These are phyloP conservation scores for Trichosporon sp. DNA, from an alignment of 1,284 basidiomycete species.

Conservation along the genomic window DNA sequence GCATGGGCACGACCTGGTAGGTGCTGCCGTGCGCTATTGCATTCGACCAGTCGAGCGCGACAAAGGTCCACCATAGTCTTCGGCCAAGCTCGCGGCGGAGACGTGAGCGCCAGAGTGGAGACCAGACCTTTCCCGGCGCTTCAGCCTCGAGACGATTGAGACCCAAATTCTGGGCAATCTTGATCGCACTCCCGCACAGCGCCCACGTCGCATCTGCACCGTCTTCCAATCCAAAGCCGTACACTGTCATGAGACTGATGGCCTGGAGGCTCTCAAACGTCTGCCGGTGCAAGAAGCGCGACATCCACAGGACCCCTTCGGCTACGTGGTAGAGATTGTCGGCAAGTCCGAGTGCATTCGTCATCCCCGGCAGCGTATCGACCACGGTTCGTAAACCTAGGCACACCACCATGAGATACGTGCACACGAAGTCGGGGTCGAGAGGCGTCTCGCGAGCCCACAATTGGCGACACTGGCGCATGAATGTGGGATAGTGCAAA, in stretches of 20 bases:
- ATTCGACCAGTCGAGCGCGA: slow-evolving; percentile 24
- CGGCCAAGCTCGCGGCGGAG: slow-evolving; percentile 21
- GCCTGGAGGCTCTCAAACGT: slow-evolving; percentile 21
- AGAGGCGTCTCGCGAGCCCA: slow-evolving; percentile 5
- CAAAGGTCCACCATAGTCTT: slow-evolving; percentile 26
- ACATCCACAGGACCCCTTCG: slow-evolving; percentile 20
- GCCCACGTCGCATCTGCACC: slow-evolving; percentile 19
- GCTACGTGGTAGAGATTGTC: slow-evolving; percentile 18
- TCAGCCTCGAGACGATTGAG: slow-evolving; percentile 24
- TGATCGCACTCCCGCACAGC: slow-evolving; percentile 19
- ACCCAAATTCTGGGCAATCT: slow-evolving; percentile 26
- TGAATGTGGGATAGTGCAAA: slow-evolving; percentile 19
- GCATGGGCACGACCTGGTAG: slow-evolving; percentile 21
- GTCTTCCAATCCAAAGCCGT: slow-evolving; percentile 17
- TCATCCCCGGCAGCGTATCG: slow-evolving; percentile 8
- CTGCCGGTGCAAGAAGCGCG: slow-evolving; percentile 17
- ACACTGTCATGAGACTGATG: slow-evolving; percentile 18
- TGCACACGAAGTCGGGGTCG: slow-evolving; percentile 15
- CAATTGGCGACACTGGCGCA: slow-evolving; percentile 14
- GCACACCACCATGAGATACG: slow-evolving; percentile 21
- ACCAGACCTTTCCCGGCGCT: slow-evolving; percentile 14
- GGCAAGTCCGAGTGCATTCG: slow-evolving; percentile 9
- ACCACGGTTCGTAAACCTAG: slow-evolving; percentile 9
- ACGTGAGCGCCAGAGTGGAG: slow-evolving; percentile 13
- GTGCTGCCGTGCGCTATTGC: slow-evolving; percentile 19